Evolutionary conservation across 2,329 filamentous ascomycete species (phyloP), one percentile per base, ranked within the genome.

Genomic region (Apiospora hydei): DNA sequence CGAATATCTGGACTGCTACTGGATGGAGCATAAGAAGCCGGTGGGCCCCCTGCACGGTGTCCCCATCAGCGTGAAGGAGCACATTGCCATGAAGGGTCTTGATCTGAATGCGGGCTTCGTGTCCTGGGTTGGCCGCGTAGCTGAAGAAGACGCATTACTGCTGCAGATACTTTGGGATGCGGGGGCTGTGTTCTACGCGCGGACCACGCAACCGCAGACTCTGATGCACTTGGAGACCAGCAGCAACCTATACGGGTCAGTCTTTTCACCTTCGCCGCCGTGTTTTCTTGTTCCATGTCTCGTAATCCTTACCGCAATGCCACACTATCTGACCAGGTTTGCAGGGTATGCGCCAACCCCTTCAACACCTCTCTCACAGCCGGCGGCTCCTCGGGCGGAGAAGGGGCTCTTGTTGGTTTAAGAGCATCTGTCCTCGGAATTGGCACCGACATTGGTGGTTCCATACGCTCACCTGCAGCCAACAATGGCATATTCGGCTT

Each of bases 311-410:
- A 8, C 34, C 34, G 7, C 34, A 38, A 38, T 5, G 34, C 34
- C 7, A 38, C 34, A 38, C 34, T 38, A 38, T 8, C 61, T 47
- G 41, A 68, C 41, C 14, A 24, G 16, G 5, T 11, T 26, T 41
- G 34, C 66, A 87, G 87, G 3, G 80, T 83, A 0, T 90, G 88
- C 0, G 82, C 85, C 13, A 90, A 90, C 74, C 88, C 88, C 0
- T 84, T 83, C 77, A 89, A 90, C 76, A 82, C 80, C 1, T 82
- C 80, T 1, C 77, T 90, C 34, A 87, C 87, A 0, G 76, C 83
- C 24, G 88, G 88, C 7, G 88, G 88, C 2, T 87, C 84, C 4
- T 87, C 85, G 8, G 88, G 89, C 57, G 88, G 88, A 64, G 88
- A 90, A 79, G 88, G 88, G 1, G 87, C 88, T 0, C 78, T 90